A percentile compares a stretch with the other conserved stretches of the same genome.
Conservation (phyloP, 371 early-diverging fungal genomes). For the Mucor velutinosus region DNA sequence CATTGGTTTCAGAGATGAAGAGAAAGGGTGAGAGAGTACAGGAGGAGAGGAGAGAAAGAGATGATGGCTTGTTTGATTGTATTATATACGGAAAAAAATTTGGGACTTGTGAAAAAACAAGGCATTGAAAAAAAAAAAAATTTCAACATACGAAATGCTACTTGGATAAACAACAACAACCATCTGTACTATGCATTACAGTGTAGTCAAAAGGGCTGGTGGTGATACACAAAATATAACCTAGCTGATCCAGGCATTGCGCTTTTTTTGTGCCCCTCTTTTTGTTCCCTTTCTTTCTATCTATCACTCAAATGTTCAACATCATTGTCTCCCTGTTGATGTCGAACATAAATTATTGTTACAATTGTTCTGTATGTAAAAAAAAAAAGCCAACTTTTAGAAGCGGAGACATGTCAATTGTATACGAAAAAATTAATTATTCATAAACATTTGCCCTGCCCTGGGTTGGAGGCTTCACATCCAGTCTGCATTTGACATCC, state of each 20-base stretch:
- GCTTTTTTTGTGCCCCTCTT: background rate
- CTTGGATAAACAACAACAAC: background rate
- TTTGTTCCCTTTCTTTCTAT: background rate
- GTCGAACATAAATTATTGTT: background rate
- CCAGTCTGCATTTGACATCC: background rate
- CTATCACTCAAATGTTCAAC: background rate
- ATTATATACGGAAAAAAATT: conserved; percentile 11
- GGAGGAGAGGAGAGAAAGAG: background rate
- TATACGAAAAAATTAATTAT: background rate
- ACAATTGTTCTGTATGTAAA: conserved; percentile 1
- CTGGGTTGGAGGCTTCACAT: background rate
- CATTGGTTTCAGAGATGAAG: background rate
- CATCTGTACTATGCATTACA: background rate
- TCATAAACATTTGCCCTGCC: background rate
- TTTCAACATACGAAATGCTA: conserved; percentile 4
- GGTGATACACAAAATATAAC: background rate
- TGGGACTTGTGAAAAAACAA: conserved; percentile 14
- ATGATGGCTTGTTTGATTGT: conserved; percentile 8
- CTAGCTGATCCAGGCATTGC: background rate
- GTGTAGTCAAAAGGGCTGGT: background rate
- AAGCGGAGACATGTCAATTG: conserved; percentile 3
- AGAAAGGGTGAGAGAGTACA: background rate
- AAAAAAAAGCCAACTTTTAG: background rate
- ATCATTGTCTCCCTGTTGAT: too few species aligned
- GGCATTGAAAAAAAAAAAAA: conserved; percentile 5